Evolutionary conservation across 2,329 filamentous ascomycete species (phyloP), one percentile per base, ranked within the genome.

Genomic region (Fusarium sp.): DNA sequence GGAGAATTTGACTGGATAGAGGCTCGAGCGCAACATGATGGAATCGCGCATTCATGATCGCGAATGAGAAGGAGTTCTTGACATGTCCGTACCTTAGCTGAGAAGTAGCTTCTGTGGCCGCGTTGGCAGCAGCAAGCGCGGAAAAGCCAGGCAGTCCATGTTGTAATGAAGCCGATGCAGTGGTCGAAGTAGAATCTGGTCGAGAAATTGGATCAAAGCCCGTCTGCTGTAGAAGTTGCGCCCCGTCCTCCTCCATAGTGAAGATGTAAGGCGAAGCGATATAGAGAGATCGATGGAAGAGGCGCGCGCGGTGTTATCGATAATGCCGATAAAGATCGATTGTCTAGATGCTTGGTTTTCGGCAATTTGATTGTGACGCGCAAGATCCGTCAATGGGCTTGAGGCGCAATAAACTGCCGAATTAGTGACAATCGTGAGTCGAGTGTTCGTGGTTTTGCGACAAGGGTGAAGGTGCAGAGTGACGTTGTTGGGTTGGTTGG

Each of bases 131-230:
- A 37, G 83, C 82, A 44, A 86, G 77, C 6, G 82, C 78, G 15
- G 83, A 79, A 31, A 86, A 82, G 33, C 80, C 81, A 11, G 84
- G 80, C 38, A 86, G 76, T 41, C 41, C 62, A 18, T 86, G 84
- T 18, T 80, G 79, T 58, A 80, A 44, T 26, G 75, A 74, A 29
- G 81, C 75, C 18, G 83, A 83, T 20, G 79, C 80, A 21, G 82
- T 79, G 3, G 84, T 83, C 6, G 85, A 84, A 5, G 83, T 82
- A 31, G 85, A 85, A 70, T 80, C 83, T 23, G 84, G 84, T 69
- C 83, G 80, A 29, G 85, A 85, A 61, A 85, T 82, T 20, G 83
- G 79, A 66, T 88, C 85, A 41, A 82, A 74, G 12, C 77, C 76
- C 35, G 80, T 78, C 37, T 80, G 75, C 39, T 81, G 75, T 43